phyloP scores from a whole-genome alignment of 331 rosid species.

The Quercus tomentella region DNA sequence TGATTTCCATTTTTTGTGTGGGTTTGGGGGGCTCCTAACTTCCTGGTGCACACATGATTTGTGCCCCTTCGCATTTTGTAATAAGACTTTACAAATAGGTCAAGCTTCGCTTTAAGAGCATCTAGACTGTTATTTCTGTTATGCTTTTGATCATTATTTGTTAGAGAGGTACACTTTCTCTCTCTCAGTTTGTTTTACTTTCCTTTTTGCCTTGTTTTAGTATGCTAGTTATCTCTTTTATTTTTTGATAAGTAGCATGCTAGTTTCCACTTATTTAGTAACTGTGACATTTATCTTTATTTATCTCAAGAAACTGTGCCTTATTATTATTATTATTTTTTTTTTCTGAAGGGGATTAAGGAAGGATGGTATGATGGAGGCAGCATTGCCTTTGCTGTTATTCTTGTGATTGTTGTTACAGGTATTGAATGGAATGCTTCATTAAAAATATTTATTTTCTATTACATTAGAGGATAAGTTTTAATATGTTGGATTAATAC shows the following conservation, averaged over 20 bases:
- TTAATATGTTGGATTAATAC: background rate
- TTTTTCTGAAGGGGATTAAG: slow-evolving; percentile 64
- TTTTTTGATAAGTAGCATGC: background rate
- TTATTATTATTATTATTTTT: background rate
- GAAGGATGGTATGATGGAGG: slow-evolving; percentile 99
- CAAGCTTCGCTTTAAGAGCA: background rate
- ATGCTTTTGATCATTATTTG: background rate
- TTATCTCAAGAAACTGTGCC: slow-evolving; percentile 2
- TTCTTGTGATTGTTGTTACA: slow-evolving; percentile 93
- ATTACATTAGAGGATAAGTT: background rate
- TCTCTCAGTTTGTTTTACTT: background rate
- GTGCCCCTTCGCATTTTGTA: background rate
- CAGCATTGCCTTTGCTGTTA: slow-evolving; percentile 98
- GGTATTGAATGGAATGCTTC: slow-evolving; percentile 37
- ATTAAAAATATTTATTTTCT: background rate
- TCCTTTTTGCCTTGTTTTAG: background rate
- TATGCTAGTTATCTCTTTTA: background rate
- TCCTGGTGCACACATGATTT: background rate
- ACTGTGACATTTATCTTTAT: background rate
- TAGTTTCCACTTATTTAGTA: background rate
- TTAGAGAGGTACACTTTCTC: background rate
- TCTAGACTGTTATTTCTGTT: background rate
- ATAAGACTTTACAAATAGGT: background rate
- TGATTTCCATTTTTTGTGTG: no score
- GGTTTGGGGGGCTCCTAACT: background rate